phyloP scores from a whole-genome alignment of 108 stramenopile genomes.

The Pseudonitzschia delicatissima region DNA sequence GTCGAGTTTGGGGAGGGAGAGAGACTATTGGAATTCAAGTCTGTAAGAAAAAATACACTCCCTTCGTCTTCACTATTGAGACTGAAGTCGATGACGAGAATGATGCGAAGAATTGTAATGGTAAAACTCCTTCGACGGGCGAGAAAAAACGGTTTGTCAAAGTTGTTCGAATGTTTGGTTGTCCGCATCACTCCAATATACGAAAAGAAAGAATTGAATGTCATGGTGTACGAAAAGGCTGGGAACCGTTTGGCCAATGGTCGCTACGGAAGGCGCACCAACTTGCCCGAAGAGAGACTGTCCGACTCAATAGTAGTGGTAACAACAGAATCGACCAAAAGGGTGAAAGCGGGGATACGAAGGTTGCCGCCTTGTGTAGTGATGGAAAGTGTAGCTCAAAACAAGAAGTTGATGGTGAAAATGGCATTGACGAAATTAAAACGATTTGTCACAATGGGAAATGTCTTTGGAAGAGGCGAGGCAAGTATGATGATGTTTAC shows the following conservation, averaged over 20 bases:
- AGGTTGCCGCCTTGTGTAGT: background rate
- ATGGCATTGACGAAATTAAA: conserved; percentile 46
- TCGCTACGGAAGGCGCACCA: conserved; percentile 65
- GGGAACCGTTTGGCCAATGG: conserved; percentile 91
- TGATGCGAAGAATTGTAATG: conserved; percentile 9
- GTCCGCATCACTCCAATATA: conserved; percentile 58
- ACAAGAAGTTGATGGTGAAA: background rate
- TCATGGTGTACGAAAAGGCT: conserved; percentile 71
- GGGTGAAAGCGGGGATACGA: conserved; percentile 6
- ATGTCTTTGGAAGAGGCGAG: conserved; percentile 76
- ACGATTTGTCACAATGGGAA: conserved; percentile 74
- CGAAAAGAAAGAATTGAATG: conserved; percentile 57
- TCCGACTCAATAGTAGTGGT: conserved; percentile 28
- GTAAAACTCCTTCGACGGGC: background rate
- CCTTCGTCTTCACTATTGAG: conserved; percentile 59
- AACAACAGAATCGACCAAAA: background rate
- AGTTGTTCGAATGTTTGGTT: conserved; percentile 84
- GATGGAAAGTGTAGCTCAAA: conserved; percentile 12
- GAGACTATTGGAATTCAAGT: conserved; percentile 82
- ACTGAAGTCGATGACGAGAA: conserved; percentile 12
- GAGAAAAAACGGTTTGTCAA: conserved; percentile 30
- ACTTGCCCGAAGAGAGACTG: conserved; percentile 50
- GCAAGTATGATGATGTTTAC: conserved; percentile 73
- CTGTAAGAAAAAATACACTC: conserved; percentile 88
- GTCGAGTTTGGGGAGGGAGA: conserved; percentile 46